Percentiles rank a stretch among this genome's conserved stretches.
These are phyloP conservation scores for Zymoseptoria tritici DNA, from an alignment of 2,329 filamentous ascomycete species.

Conservation along the genomic window DNA sequence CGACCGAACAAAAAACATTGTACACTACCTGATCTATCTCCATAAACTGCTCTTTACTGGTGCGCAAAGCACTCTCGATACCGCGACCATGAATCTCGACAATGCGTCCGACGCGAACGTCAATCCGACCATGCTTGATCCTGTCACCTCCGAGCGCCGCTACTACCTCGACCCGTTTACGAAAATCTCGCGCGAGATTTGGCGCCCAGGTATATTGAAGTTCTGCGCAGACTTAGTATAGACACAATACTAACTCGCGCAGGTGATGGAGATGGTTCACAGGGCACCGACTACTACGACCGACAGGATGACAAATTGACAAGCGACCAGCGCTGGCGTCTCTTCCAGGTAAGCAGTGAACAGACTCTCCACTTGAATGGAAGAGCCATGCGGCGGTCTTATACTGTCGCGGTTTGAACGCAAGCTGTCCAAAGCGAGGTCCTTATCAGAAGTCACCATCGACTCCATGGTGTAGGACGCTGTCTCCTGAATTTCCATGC, in stretches of 20 bases:
- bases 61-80: background rate
- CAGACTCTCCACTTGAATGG: background rate
- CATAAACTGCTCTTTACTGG: too few relatives aligned
- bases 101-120: background rate
- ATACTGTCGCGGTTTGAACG: background rate
- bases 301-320: conserved; percentile 13
- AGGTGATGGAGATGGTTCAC: conserved; percentile 32
- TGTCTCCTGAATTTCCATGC: background rate
- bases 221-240: background rate
- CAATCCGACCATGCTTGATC: conserved; percentile 11
- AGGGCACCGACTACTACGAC: conserved; percentile 23
- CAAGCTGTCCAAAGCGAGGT: background rate
- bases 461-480: background rate
- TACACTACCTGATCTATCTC: too few relatives aligned
- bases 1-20: background rate
- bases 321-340: conserved; percentile 30
- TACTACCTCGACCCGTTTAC: conserved; percentile 20
- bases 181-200: conserved; percentile 29
- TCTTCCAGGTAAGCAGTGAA: conserved; percentile 27
- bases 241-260: background rate
- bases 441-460: background rate
- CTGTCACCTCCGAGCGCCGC: conserved; percentile 12
- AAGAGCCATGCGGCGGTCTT: background rate
- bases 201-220: conserved; percentile 25
- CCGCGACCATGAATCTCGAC: background rate